Conservation (phyloP, 2,329 filamentous ascomycete species). For the Sclerotinia sclerotiorum region DNA sequence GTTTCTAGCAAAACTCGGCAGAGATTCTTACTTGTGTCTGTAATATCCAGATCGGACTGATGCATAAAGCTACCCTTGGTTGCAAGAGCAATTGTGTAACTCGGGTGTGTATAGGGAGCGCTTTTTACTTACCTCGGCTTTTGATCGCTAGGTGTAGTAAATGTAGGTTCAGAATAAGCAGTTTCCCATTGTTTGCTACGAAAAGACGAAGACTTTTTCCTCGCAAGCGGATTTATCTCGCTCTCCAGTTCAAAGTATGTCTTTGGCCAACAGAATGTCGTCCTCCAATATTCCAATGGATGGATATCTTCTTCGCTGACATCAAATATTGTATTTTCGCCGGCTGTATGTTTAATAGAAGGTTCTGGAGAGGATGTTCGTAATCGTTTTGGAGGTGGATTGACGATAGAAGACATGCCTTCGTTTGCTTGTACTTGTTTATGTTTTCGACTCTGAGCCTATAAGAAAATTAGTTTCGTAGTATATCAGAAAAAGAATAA, state of each 20-base stretch:
- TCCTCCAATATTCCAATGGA: conserved; percentile 13
- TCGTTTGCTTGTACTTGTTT: conserved; percentile 10
- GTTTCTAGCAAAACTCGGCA: conserved; percentile 23
- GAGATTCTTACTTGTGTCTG: conserved; percentile 38
- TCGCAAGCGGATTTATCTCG: conserved; percentile 37
- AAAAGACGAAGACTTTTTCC: conserved; percentile 37
- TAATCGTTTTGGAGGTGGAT: conserved; percentile 29
- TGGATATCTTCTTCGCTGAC: background rate
- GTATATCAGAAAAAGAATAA: conserved; percentile 26
- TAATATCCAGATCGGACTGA: conserved; percentile 40
- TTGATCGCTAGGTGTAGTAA: conserved; percentile 43
- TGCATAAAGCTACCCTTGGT: conserved; percentile 46
- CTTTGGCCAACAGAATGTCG: background rate
- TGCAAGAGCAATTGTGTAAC: conserved; percentile 42
- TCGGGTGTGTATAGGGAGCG: conserved; percentile 41
- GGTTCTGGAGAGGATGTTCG: conserved; percentile 15
- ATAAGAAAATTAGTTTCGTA: conserved; percentile 32
- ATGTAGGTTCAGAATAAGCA: conserved; percentile 27
- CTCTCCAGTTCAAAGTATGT: conserved; percentile 17
- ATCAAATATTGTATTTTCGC: background rate
- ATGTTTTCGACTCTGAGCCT: conserved; percentile 22
- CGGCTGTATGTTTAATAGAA: background rate
- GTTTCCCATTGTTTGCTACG: conserved; percentile 36
- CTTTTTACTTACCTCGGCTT: conserved; percentile 44
- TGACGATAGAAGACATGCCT: conserved; percentile 16